phyloP scores from a whole-genome alignment of 345 rosid species.

The Aegle marmelos region DNA sequence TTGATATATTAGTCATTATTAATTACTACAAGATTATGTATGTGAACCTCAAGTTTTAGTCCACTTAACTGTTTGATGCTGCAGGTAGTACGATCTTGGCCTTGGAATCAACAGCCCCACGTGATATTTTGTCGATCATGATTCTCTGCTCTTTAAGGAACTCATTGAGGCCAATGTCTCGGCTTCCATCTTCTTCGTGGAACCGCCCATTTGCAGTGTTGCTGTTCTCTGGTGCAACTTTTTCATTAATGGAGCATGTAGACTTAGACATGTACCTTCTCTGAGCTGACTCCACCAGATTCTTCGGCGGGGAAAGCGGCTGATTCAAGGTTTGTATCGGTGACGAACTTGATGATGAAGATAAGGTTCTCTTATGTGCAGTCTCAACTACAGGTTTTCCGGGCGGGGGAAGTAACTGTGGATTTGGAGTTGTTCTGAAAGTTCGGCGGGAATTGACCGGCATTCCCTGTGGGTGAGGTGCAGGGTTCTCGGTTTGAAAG shows the following conservation, averaged over 20 bases:
- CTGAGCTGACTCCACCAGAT: slow-evolving; percentile 48
- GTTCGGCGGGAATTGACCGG: slow-evolving; percentile 32
- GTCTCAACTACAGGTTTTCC: slow-evolving; percentile 28
- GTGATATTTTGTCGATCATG: slow-evolving; percentile 38
- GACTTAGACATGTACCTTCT: slow-evolving; percentile 44
- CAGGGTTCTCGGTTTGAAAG: slow-evolving; percentile 34
- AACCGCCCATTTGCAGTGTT: slow-evolving; percentile 7
- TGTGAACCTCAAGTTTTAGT: neutral
- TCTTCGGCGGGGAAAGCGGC: slow-evolving; percentile 53
- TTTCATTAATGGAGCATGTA: slow-evolving; percentile 40
- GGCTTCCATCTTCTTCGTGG: slow-evolving; percentile 26
- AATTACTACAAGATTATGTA: too few species aligned
- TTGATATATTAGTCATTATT: too few species aligned
- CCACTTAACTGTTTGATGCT: slow-evolving; percentile 55
- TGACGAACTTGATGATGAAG: slow-evolving; percentile 33
- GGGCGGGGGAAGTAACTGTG: slow-evolving; percentile 48
- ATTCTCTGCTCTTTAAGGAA: slow-evolving; percentile 50
- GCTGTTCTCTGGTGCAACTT: slow-evolving; percentile 21
- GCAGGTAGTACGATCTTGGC: slow-evolving; percentile 55
- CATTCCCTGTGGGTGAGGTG: slow-evolving; percentile 21
- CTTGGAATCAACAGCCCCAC: slow-evolving; percentile 30
- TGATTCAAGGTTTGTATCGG: slow-evolving; percentile 6
- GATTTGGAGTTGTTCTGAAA: slow-evolving; percentile 24
- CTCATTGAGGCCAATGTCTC: slow-evolving; percentile 31
- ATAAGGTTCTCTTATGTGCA: slow-evolving; percentile 39